Base-by-base conservation (phyloP, 768 basidiomycete genomes). In the Infundibulicybe gibba region DNA sequence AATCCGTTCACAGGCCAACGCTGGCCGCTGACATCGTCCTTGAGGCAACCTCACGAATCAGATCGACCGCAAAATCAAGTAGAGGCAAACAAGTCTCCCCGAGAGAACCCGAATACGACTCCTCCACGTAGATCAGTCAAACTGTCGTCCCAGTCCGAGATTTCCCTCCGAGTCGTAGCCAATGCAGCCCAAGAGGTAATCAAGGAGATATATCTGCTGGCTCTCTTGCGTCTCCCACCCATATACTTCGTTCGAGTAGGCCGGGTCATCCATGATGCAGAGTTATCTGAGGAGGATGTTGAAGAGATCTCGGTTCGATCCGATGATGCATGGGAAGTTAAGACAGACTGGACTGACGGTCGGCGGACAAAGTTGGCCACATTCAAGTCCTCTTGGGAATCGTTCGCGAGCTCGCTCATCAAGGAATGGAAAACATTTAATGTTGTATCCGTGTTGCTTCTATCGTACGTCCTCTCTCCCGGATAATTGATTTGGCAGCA, bases 401-500 rank as follows among this genome's bases (percentile, higher is more conserved):
- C 57, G 0, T 87, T 90, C 53, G 75, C 88, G 10, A 82, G 85
- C 45, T 80, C 83, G 1, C 66, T 89, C n/a, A 49, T 74, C 51
- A 72, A 78, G 20, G 86, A 88, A 54, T 88, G 85, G 85, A 88
- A 88, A 66, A 88, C 85, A 6, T 48, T 75, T 34, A 89, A 89
- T 54, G 70, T 89, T 15, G 79, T 90, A 15, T 88, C 85, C 11
- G 87, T 83, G 6, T 61, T 90, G 25, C 59, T 75, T n/a, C 60
- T 72, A 17, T 72, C 73, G 73, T 76, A 41, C 41, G 71, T 61
- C 5, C 1, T 40, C 39, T 17, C 34, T 40, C 43, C 35, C n/a
- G n/a, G n/a, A n/a, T n/a, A 5, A 16, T 12, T 14, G 32, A 35
- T 16, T n/a, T 20, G 40, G 19, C 11, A 41, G 20, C 32, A 5